Evolutionary conservation across 2,329 filamentous ascomycete genomes (phyloP).

Genomic region (Fusarium burgessii): DNA sequence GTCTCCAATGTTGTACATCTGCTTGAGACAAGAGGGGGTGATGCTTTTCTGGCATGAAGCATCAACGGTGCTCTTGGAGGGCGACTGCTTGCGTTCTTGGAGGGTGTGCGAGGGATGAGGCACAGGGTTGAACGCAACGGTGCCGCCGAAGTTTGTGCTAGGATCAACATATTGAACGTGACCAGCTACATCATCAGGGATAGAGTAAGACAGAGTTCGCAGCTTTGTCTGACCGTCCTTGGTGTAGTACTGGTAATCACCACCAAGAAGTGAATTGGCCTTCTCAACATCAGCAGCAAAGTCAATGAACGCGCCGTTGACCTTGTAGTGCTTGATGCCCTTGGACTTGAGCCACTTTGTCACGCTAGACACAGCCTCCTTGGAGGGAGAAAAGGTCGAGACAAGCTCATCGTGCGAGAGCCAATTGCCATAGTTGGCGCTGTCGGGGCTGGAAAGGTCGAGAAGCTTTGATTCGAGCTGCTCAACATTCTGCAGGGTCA

Average conservation of each 20-base stretch:
- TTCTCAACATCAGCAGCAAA: conserved; percentile 27
- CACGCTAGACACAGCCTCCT: conserved; percentile 18
- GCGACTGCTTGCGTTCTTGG: neutral
- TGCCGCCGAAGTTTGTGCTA: conserved; percentile 33
- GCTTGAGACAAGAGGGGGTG: conserved; percentile 28
- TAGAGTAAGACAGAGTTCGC: conserved; percentile 30
- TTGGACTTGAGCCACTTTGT: conserved; percentile 32
- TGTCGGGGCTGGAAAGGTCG: conserved; percentile 29
- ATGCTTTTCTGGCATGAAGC: conserved; percentile 36
- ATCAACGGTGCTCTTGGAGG: conserved; percentile 27
- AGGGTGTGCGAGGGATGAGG: conserved; percentile 15
- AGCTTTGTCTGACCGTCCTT: conserved; percentile 27
- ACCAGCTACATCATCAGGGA: conserved; percentile 8
- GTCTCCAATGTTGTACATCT: conserved; percentile 32
- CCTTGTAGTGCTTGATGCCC: conserved; percentile 29
- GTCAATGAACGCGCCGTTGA: conserved; percentile 28
- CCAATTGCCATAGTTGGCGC: conserved; percentile 31
- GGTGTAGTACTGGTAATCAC: conserved; percentile 29
- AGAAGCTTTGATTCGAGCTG: conserved; percentile 31
- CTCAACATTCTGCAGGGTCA: conserved; percentile 30
- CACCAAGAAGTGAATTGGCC: conserved; percentile 7
- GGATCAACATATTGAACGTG: conserved; percentile 33
- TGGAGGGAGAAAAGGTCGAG: conserved; percentile 19
- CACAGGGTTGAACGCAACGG: conserved; percentile 20
- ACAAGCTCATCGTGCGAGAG: conserved; percentile 19